phyloP scores from a whole-genome alignment of 2,329 filamentous ascomycete genomes.

The Blastomyces percursus region DNA sequence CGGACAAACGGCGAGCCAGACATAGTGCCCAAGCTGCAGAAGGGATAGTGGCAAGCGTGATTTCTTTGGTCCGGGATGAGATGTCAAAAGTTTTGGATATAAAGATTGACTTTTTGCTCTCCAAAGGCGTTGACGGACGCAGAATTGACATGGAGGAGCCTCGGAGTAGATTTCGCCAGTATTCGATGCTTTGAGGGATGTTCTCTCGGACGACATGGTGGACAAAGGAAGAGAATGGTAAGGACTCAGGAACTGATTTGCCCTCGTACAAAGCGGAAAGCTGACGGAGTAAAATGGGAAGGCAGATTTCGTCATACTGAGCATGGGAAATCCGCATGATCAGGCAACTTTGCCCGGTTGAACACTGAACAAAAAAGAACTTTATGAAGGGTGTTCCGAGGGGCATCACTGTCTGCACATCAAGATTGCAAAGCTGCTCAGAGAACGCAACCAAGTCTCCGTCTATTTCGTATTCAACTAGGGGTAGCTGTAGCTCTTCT shows the following conservation, averaged over 20 bases:
- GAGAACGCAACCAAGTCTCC: conserved; percentile 37
- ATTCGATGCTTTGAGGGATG: conserved; percentile 34
- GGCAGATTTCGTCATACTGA: conserved; percentile 54
- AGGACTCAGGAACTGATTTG: conserved; percentile 18
- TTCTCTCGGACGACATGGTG: conserved; percentile 20
- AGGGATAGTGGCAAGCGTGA: conserved; percentile 49
- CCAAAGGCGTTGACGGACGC: conserved; percentile 7
- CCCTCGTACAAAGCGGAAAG: conserved; percentile 40
- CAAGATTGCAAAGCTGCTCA: conserved; percentile 39
- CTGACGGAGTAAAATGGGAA: conserved; percentile 46
- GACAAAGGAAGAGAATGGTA: conserved; percentile 32
- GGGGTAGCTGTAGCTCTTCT: conserved; percentile 35
- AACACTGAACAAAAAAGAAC: conserved; percentile 38
- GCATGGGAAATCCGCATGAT: conserved; percentile 51
- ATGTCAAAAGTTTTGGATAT: conserved; percentile 30
- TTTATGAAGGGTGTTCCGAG: conserved; percentile 47
- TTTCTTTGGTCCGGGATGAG: conserved; percentile 38
- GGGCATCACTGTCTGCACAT: conserved; percentile 42
- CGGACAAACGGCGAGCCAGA: conserved; percentile 40
- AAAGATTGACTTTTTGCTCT: conserved; percentile 5
- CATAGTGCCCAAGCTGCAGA: conserved; percentile 51
- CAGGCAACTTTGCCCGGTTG: conserved; percentile 28
- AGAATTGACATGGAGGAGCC: conserved; percentile 35
- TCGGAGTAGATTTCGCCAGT: conserved; percentile 47
- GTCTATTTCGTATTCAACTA: conserved; percentile 37